A percentile compares a stretch with the other conserved stretches of the same genome.
Conservation (phyloP, 345 rosid genomes). For the Eucalyptus cloeziana region DNA sequence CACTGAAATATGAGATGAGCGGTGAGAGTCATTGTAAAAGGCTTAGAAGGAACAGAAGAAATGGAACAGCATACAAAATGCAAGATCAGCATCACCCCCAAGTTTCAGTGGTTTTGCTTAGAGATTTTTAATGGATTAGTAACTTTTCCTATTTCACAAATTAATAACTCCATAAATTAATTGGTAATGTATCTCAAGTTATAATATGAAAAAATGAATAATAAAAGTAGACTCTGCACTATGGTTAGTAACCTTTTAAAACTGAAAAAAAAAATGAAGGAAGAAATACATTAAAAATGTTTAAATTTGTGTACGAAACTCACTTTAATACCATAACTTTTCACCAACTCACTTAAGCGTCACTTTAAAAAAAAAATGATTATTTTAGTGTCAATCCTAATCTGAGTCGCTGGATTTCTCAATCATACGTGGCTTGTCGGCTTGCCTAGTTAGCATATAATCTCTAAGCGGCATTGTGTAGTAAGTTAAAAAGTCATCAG, state of each 20-base stretch:
- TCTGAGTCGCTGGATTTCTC: accelerated
- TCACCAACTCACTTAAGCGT: accelerated
- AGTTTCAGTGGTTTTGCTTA: background rate
- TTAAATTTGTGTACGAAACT: accelerated
- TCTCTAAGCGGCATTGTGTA: accelerated
- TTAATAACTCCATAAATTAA: background rate
- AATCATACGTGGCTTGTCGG: accelerated
- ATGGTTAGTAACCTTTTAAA: background rate
- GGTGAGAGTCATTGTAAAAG: background rate
- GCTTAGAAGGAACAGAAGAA: background rate
- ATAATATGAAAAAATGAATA: background rate
- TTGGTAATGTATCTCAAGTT: background rate
- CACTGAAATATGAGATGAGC: background rate
- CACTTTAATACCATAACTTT: too few relatives aligned
- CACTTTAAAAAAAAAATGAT: too few relatives aligned
- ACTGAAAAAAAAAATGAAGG: accelerated
- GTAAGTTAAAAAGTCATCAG: accelerated
- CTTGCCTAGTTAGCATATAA: too few relatives aligned
- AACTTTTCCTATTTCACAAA: background rate
- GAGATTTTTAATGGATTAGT: background rate
- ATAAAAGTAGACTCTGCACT: accelerated
- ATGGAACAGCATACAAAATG: background rate
- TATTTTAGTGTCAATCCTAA: accelerated
- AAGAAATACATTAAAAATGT: accelerated
- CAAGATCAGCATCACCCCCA: background rate